Evolutionary conservation across 495 filamentous ascomycete genomes (phyloP).

Genomic region (Penicillium angulare): DNA sequence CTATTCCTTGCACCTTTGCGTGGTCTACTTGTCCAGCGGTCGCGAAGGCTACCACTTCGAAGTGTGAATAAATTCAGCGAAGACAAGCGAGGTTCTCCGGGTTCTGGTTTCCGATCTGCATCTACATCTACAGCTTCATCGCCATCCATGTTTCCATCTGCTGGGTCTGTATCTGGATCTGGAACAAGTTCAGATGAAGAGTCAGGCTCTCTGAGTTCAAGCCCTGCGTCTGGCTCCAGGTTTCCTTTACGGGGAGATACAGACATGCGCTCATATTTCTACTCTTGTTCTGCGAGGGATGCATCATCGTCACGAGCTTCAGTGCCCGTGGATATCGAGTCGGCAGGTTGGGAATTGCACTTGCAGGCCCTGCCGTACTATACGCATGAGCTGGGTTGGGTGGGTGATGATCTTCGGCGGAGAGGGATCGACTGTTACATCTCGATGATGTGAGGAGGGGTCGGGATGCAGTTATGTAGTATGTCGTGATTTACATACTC

Average conservation of each 20-base stretch:
- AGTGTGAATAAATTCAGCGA: too few species aligned
- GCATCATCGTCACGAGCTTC: too few species aligned
- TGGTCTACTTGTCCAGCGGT: constrained; percentile 17
- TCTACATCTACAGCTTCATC: too few species aligned
- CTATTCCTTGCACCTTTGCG: constrained; percentile 42
- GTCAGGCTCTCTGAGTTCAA: background rate
- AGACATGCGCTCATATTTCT: background rate
- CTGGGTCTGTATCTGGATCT: background rate
- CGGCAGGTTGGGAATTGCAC: constrained; percentile 30
- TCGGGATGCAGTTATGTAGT: background rate
- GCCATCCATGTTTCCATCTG: too few species aligned
- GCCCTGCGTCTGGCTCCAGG: background rate
- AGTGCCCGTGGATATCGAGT: background rate
- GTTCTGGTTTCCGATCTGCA: too few species aligned
- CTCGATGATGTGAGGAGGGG: constrained; percentile 14
- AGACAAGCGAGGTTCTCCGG: too few species aligned
- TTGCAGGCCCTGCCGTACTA: constrained; percentile 42
- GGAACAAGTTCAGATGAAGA: constrained; percentile 8
- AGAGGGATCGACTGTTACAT: constrained; percentile 31
- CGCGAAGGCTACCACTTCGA: too few species aligned
- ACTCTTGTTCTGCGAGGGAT: background rate
- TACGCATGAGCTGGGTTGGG: constrained; percentile 27
- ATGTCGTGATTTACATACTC: background rate
- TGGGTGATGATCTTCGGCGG: constrained; percentile 32
- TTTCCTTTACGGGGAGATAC: background rate